Conservation (phyloP, 2,329 filamentous ascomycete species). For the Meredithiella fracta region DNA sequence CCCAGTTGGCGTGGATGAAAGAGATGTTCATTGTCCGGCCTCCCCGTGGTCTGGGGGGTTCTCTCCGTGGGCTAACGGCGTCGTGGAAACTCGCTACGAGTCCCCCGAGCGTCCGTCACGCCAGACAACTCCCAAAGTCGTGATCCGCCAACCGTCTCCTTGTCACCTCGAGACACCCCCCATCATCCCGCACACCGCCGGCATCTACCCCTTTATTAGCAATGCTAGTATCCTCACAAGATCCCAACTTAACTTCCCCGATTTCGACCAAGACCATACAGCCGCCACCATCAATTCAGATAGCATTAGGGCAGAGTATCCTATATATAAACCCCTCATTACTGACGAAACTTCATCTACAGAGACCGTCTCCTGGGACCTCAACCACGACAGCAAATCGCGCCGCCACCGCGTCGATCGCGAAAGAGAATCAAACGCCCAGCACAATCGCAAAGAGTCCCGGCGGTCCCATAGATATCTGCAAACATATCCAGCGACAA, state of each 20-base stretch:
- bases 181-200: background rate
- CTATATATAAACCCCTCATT: background rate
- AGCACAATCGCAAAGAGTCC: conserved; percentile 5
- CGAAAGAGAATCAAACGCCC: conserved; percentile 1
- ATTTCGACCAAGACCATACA: background rate
- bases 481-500: background rate
- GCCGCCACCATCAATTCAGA: background rate
- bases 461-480: background rate
- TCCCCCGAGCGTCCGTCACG: background rate
- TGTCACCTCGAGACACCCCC: background rate
- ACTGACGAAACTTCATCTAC: conserved; percentile 11
- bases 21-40: conserved; percentile 10
- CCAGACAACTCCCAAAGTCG: background rate
- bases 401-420: conserved; percentile 3
- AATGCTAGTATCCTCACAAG: background rate
- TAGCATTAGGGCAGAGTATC: background rate
- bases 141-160: background rate
- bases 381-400: background rate
- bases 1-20: background rate
- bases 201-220: background rate
- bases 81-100: background rate
- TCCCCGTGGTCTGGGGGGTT: conserved; percentile 13
- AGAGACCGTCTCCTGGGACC: conserved; percentile 10
- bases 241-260: conserved; percentile 1
- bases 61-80: conserved; percentile 8